A percentile compares a stretch with the other conserved stretches of the same genome.
phyloP scores from a whole-genome alignment of 1,139 yeast species.

The Zygoascus sp. region DNA sequence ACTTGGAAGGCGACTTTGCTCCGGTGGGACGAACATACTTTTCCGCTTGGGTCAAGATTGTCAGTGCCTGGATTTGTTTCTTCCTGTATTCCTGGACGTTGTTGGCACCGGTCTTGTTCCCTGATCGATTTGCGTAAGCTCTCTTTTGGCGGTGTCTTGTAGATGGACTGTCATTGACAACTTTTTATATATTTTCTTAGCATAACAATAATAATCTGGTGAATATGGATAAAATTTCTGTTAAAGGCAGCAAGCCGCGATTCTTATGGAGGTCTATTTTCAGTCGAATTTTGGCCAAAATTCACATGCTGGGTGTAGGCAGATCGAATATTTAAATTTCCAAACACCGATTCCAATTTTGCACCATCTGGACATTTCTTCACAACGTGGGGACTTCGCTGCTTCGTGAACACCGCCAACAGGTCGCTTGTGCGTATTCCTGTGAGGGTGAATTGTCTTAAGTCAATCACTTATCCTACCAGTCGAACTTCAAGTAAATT shows the following conservation, averaged over 20 bases:
- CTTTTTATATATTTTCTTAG: too few relatives aligned
- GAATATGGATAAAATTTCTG: too few relatives aligned
- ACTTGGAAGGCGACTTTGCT: slow-evolving; percentile 80
- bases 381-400: slow-evolving; percentile 7
- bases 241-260: too few relatives aligned
- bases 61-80: slow-evolving; percentile 90
- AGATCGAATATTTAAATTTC: too few relatives aligned
- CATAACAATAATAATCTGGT: too few relatives aligned
- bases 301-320: too few relatives aligned
- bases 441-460: background rate
- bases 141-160: too few relatives aligned
- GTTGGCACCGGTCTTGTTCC: slow-evolving; percentile 83
- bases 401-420: slow-evolving; percentile 5
- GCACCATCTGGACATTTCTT: background rate
- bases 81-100: slow-evolving; percentile 84
- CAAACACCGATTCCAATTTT: background rate
- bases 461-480: background rate
- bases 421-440: slow-evolving; percentile 4
- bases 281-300: too few relatives aligned
- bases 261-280: too few relatives aligned
- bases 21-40: slow-evolving; percentile 98
- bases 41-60: slow-evolving; percentile 89
- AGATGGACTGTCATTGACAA: too few relatives aligned
- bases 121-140: slow-evolving; percentile 60
- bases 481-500: background rate